Evolutionary conservation across 352 stramenopile genomes (phyloP), one percentile per base, ranked within the genome.

Genomic region (Phytophthora meadii): DNA sequence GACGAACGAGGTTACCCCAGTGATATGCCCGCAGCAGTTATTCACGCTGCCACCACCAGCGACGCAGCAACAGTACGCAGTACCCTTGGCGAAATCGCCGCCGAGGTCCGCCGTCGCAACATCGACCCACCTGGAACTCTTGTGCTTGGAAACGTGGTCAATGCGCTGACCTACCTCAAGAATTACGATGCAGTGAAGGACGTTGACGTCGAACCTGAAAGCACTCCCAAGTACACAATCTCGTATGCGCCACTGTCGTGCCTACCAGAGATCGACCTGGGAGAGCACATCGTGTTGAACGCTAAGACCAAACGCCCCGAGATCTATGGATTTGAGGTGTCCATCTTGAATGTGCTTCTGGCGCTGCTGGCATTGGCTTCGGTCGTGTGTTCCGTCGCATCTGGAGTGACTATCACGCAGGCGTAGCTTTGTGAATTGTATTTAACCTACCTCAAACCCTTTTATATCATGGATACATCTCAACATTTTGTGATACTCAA

Each of bases 141-240:
- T 68, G 84, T 99, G 45, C 87, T 99, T 10, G 96, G 96, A 37
- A 88, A 98, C 52, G 95, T 98, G 17, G 95, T 98, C 4, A 90
- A 82, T 24, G 81, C 83, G 44, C 70, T 92, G 32, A 82, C 71
- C 46, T 87, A 88, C 30, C 63, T 92, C n/a, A 77, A 83, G 63
- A 74, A 89, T 60, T 91, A 91, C 57, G 65, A 72, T 36, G 82
- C 80, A 5, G 82, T 86, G 24, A 74, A 74, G 46, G 54, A 61
- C 8, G 61, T 71, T 37, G 55, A 68, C 10, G 25, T 65, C 25
- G 32, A 61, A 19, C 28, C 58, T 17, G 55, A 70, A 39, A 58
- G 50, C 5, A 56, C 60, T 2, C 19, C 47, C 27, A 88, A 83
- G 74, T 90, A 90, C 68, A 70, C 84, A 55, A 90, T 90, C 61